Percentiles rank a stretch among this genome's conserved stretches.
Evolutionary conservation across 768 basidiomycete species (phyloP).

Genomic region (Suillus fuscotomentosus): DNA sequence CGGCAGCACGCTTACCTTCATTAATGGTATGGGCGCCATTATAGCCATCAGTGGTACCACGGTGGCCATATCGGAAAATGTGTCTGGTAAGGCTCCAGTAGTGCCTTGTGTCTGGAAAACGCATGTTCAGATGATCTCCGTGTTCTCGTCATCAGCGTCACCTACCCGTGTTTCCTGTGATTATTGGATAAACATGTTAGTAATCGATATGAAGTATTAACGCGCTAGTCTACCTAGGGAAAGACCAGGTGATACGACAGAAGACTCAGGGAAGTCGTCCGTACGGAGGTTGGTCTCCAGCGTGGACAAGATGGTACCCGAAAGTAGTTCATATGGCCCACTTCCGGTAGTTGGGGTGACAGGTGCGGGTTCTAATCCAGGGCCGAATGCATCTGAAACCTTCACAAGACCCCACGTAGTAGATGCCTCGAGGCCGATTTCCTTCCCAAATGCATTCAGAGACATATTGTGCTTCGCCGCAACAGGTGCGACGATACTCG

Average conservation of each 20-base stretch:
- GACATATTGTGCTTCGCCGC: constrained; percentile 40
- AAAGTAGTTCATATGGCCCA: constrained; percentile 39
- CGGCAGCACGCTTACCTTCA: constrained; percentile 18
- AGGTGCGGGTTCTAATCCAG: constrained; percentile 39
- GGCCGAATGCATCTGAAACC: constrained; percentile 35
- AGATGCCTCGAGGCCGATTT: constrained; percentile 20
- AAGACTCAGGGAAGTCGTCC: constrained; percentile 19
- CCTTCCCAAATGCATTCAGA: constrained; percentile 39
- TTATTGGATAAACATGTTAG: not conserved
- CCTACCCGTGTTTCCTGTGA: constrained; percentile 23
- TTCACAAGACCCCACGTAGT: constrained; percentile 36
- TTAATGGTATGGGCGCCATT: constrained; percentile 30
- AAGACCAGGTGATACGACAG: constrained; percentile 37
- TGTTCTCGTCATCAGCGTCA: constrained; percentile 5
- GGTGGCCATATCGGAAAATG: constrained; percentile 47
- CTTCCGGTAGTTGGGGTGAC: constrained; percentile 37
- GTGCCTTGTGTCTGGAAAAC: constrained; percentile 37
- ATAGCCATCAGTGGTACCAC: constrained; percentile 31
- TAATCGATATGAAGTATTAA: constrained; percentile 3
- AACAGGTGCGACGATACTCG: constrained; percentile 5
- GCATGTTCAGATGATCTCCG: constrained; percentile 23
- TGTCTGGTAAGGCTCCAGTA: constrained; percentile 47
- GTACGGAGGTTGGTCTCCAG: constrained; percentile 31
- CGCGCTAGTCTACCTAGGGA: constrained; percentile 15
- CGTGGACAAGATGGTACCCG: constrained; percentile 42